Evolutionary conservation across 2,329 filamentous ascomycete species (phyloP), one percentile per base, ranked within the genome.

Genomic region (Fusarium subglutinans): DNA sequence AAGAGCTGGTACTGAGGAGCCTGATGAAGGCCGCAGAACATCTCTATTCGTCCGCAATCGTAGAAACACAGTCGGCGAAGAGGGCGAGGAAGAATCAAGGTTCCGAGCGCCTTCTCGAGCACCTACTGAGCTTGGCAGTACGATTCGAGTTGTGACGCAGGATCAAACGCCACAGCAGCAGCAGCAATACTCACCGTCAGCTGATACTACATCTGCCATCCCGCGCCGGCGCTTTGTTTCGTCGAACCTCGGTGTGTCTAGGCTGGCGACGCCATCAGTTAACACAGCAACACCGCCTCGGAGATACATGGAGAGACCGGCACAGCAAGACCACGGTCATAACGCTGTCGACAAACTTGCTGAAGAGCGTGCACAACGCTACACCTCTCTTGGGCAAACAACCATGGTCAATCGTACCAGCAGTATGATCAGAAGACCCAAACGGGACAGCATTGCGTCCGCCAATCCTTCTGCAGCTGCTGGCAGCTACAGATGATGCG

Each of bases 91-190:
- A 3, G 86, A 87, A 26, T 51, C 78, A n/a, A 83, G 85, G 38
- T 86, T 88, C 71, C 86, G 88, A n/a, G 84, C 87, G 6, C 89
- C 89, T 3, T 91, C 90, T 8, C 85, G 90, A 30, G 89, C 89
- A 8, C 82, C 84, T 41, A 91, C 89, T 2, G 90, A 92, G 67
- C 84, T 87, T 59, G 85, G 83, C 59, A 86, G 83, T 35, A 77
- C 81, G 72, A 69, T 85, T 82, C 74, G 80, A 47, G 64, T 66
- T 43, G 66, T 72, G n/a, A 66, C 77, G 20, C 77, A 78, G 33
- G 80, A 83, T 47, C 77, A 77, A 35, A 48, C 73, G 3, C 59
- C 73, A 22, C 76, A 22, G 26, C 45, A 30, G 45, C 45, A 76
- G 28, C 57, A 54, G 54, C 56, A 59, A 51, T 51, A 28, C 20